Conservation (phyloP, 2,329 filamentous ascomycete genomes). For the Fusarium duplospermum region DNA sequence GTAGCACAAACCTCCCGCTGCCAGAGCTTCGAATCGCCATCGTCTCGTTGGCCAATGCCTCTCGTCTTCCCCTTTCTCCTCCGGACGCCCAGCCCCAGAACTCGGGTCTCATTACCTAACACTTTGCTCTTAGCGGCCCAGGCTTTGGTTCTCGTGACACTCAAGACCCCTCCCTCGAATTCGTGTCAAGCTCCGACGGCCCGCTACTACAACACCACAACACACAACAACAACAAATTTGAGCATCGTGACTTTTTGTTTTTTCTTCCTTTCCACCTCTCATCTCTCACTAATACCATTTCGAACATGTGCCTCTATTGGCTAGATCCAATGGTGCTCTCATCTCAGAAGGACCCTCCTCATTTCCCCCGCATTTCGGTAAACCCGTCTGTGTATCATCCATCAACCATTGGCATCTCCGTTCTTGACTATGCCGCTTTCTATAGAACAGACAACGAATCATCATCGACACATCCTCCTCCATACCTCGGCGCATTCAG, state of each 20-base stretch:
- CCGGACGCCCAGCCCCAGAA: slow-evolving; percentile 14
- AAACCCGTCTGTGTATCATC: slow-evolving; percentile 12
- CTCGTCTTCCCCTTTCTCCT: slow-evolving; percentile 29
- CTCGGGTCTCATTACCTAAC: slow-evolving; percentile 39
- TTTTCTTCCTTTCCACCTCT: slow-evolving; percentile 12
- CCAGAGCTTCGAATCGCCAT: slow-evolving; percentile 28
- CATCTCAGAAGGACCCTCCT: slow-evolving; percentile 24
- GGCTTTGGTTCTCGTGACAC: slow-evolving; percentile 29
- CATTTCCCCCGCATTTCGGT: slow-evolving; percentile 32
- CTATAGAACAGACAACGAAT: slow-evolving; percentile 22
- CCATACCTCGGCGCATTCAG: slow-evolving; percentile 9
- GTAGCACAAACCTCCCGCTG: slow-evolving; percentile 15
- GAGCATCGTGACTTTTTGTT: slow-evolving; percentile 43
- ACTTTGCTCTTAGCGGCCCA: slow-evolving; percentile 40
- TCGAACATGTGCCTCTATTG: slow-evolving; percentile 25
- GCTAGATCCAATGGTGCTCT: slow-evolving; percentile 29
- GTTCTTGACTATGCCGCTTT: slow-evolving; percentile 19
- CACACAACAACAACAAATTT: slow-evolving; percentile 18
- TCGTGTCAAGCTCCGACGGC: slow-evolving; percentile 23
- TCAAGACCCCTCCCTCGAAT: slow-evolving; percentile 24
- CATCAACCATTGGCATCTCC: slow-evolving; percentile 12
- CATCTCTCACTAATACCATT: slow-evolving; percentile 24
- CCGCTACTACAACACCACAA: slow-evolving; percentile 12
- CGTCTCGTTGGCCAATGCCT: slow-evolving; percentile 34
- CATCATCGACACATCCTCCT: slow-evolving; percentile 6